A percentile compares a stretch with the other conserved stretches of the same genome.
These are phyloP conservation scores for Monoraphidium neglectum DNA, from an alignment of 139 green algal species.

Conservation along the genomic window DNA sequence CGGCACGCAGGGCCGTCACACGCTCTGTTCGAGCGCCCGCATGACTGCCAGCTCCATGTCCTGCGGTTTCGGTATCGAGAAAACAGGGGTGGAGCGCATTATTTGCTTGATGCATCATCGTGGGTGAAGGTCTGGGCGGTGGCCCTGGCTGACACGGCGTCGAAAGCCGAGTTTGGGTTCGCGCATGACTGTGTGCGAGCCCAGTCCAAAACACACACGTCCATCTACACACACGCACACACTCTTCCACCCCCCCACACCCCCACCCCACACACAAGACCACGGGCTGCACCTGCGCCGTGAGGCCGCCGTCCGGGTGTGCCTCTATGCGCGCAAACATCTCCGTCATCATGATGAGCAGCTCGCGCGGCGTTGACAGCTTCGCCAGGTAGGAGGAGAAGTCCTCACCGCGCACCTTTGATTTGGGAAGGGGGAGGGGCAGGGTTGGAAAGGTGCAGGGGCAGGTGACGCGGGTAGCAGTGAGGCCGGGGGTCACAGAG, in stretches of 20 bases:
- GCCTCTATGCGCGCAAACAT: constrained; percentile 88
- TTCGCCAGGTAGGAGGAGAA: constrained; percentile 83
- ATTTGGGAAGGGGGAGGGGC: too few relatives aligned
- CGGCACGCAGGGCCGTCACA: constrained; percentile 52
- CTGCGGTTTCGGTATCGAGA: constrained; percentile 20
- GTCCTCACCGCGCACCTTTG: constrained; percentile 84
- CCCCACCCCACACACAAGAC: background rate
- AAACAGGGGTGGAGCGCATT: background rate
- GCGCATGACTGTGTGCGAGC: too few relatives aligned
- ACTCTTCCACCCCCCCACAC: background rate
- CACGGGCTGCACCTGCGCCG: constrained; percentile 56
- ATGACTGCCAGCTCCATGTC: constrained; percentile 91
- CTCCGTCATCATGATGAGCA: constrained; percentile 94
- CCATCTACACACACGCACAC: background rate
- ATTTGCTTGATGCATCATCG: too few relatives aligned
- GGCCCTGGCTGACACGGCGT: background rate
- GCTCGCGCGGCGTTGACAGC: constrained; percentile 85
- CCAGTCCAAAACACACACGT: too few relatives aligned
- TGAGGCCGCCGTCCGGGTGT: constrained; percentile 79
- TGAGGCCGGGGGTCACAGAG: too few relatives aligned
- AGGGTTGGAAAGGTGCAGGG: too few relatives aligned
- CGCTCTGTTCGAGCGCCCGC: constrained; percentile 77
- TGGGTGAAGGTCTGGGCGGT: background rate
- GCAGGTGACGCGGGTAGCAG: too few relatives aligned
- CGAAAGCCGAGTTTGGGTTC: background rate